Evolutionary conservation across 768 basidiomycete species (phyloP).

Genomic region (Russula compacta): DNA sequence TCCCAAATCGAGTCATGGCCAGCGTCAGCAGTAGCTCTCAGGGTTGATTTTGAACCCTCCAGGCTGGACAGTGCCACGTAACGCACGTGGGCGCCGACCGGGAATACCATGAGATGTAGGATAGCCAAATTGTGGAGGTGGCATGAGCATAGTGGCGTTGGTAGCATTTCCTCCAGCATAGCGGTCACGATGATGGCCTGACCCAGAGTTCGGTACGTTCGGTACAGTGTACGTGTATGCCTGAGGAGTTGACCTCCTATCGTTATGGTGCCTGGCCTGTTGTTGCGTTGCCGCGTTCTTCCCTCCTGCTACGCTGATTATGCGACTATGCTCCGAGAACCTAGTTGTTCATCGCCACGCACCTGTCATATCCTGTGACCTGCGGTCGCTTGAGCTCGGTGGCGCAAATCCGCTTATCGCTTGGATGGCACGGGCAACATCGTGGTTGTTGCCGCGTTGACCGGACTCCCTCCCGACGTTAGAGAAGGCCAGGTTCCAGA

Average conservation of each 20-base stretch:
- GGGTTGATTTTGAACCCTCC: background rate
- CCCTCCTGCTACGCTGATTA: background rate
- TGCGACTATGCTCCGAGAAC: too few species aligned
- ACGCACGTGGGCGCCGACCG: background rate
- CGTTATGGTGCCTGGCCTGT: too few species aligned
- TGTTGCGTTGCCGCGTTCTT: too few species aligned
- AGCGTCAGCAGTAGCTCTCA: too few species aligned
- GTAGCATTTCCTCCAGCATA: background rate
- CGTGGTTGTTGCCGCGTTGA: background rate
- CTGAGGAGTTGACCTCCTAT: too few species aligned
- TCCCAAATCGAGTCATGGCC: too few species aligned
- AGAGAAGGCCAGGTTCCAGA: background rate
- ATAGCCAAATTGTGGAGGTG: background rate
- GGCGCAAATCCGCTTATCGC: background rate
- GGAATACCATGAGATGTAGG: background rate
- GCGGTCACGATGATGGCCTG: too few species aligned
- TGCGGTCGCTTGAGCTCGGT: too few species aligned
- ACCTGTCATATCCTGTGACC: background rate
- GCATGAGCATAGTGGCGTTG: background rate
- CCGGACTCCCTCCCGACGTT: background rate
- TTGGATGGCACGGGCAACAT: background rate
- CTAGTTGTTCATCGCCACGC: background rate
- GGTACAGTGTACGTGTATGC: background rate
- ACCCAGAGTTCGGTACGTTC: background rate
- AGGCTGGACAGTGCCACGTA: background rate